These are phyloP conservation scores for Filosporella fistucella DNA, from an alignment of 495 filamentous ascomycete species.

Conservation along the genomic window DNA sequence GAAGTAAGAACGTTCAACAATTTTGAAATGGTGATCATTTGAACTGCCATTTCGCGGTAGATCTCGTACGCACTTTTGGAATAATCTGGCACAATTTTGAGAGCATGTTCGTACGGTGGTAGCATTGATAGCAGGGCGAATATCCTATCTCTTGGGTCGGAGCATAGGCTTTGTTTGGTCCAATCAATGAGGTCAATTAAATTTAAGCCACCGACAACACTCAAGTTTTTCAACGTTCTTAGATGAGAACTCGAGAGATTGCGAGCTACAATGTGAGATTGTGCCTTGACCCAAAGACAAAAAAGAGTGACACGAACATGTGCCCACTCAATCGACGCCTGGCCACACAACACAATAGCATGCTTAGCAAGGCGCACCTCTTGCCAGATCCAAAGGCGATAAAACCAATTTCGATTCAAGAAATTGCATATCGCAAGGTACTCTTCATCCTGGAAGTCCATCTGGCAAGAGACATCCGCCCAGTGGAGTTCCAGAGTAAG, in stretches of 20 bases:
- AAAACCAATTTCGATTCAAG: constrained; percentile 3
- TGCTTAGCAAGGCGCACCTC: constrained; percentile 3
- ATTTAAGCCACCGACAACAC: neutral
- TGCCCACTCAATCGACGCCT: neutral
- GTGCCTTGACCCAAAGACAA: neutral
- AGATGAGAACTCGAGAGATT: no score
- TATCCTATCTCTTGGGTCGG: constrained; percentile 7
- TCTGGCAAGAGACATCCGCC: no score
- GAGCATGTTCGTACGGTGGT: neutral
- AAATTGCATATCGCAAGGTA: neutral
- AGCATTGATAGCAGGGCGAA: neutral
- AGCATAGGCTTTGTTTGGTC: constrained; percentile 2
- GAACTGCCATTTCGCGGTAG: neutral
- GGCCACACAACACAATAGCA: neutral
- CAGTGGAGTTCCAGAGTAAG: no score
- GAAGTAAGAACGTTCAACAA: neutral
- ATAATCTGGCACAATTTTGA: constrained; percentile 10
- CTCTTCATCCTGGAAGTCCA: no score
- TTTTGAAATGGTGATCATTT: neutral
- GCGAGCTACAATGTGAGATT: no score
- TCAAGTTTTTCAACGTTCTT: no score
- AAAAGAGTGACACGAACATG: neutral
- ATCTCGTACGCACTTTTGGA: neutral
- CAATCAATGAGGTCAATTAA: neutral
- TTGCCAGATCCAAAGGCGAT: constrained; percentile 14